Percentiles rank a stretch among this genome's conserved stretches.
Evolutionary conservation across 495 filamentous ascomycete species (phyloP).

Genomic region (Xylaria curta): DNA sequence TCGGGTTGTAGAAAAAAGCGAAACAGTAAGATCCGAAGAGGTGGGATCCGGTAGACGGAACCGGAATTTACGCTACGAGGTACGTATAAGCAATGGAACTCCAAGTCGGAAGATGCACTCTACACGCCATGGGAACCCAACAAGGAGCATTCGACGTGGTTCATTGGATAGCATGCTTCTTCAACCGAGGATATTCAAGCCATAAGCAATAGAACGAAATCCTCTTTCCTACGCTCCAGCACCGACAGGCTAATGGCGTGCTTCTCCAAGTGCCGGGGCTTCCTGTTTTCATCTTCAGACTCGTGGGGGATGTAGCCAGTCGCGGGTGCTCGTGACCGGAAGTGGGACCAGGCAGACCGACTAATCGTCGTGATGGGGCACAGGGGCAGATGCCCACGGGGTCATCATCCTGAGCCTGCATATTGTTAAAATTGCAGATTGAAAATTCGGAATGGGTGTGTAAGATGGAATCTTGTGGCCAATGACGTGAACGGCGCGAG

Average conservation of each 20-base stretch:
- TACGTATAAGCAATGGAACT: background rate
- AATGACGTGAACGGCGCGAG: conserved; percentile 6
- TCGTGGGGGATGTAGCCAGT: conserved; percentile 24
- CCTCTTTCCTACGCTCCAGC: background rate
- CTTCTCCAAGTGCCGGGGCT: background rate
- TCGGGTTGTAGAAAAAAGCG: background rate
- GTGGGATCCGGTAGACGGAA: background rate
- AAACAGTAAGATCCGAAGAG: background rate
- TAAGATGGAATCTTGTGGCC: conserved; percentile 14
- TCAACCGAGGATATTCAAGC: background rate
- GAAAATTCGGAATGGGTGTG: conserved; percentile 18
- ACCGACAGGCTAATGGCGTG: background rate
- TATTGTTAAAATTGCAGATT: background rate
- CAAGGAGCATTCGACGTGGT: background rate
- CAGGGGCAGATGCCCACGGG: conserved; percentile 11
- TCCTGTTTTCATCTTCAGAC: background rate
- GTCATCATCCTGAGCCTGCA: conserved; percentile 15
- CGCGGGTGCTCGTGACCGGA: conserved; percentile 20
- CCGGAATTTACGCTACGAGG: background rate
- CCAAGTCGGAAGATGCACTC: background rate
- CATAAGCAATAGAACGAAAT: background rate
- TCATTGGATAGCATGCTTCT: background rate
- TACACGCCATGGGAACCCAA: background rate
- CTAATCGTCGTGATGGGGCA: conserved; percentile 10
- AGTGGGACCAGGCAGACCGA: conserved; percentile 19